phyloP scores from a whole-genome alignment of 768 basidiomycete genomes.

The Suillus decipiens region DNA sequence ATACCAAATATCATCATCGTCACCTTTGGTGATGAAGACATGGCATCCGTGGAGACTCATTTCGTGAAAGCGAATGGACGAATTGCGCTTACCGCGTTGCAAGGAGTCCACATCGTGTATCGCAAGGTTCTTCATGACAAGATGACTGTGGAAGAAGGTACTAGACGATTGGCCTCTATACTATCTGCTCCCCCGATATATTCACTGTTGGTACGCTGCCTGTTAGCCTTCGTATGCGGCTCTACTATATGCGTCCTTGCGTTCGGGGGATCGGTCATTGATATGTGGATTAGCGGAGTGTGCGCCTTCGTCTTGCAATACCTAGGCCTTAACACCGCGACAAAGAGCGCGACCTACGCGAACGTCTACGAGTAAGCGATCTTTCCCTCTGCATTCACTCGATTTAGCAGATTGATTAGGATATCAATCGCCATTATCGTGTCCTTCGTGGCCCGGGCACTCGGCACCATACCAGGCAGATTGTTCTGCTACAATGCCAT shows the following conservation, averaged over 20 bases:
- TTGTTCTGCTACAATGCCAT: conserved; percentile 90
- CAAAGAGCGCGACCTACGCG: conserved; percentile 88
- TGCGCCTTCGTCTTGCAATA: conserved; percentile 75
- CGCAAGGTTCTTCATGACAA: conserved; percentile 85
- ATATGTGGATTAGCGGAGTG: conserved; percentile 79
- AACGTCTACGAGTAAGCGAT: conserved; percentile 88
- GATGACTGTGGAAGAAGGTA: conserved; percentile 73
- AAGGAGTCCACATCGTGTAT: conserved; percentile 82
- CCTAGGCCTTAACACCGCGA: conserved; percentile 78
- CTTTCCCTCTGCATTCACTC: not conserved
- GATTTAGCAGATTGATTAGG: conserved; percentile 38
- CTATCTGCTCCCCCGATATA: conserved; percentile 70
- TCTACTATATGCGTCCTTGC: conserved; percentile 82
- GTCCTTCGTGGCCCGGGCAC: conserved; percentile 76
- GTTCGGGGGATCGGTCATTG: conserved; percentile 79
- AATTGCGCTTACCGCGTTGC: conserved; percentile 79
- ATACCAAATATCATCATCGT: conserved; percentile 78
- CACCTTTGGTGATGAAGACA: conserved; percentile 77
- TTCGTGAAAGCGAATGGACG: conserved; percentile 83
- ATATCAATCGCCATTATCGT: conserved; percentile 85
- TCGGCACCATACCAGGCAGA: conserved; percentile 73
- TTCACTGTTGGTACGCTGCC: conserved; percentile 62
- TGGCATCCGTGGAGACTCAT: conserved; percentile 73
- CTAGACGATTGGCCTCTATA: conserved; percentile 62
- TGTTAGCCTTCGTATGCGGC: conserved; percentile 74